Evolutionary conservation across 768 basidiomycete species (phyloP), one percentile per base, ranked within the genome.

Genomic region (Lactarius sp.): DNA sequence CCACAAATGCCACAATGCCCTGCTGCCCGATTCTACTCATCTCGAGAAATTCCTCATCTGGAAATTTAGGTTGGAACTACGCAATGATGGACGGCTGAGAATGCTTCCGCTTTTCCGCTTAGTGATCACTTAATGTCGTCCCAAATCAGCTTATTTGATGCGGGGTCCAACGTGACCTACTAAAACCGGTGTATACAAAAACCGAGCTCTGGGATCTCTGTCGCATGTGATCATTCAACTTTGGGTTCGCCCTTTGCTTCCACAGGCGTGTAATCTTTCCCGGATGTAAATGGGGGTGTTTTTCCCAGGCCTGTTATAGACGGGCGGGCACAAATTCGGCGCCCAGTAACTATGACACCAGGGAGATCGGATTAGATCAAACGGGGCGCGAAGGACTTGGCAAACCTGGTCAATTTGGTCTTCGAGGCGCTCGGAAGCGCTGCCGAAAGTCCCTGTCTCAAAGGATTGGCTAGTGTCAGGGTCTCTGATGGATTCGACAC

Each of bases 1-100:
- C 64, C 59, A 65, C 64, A 60, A 65, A 18, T 41, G 64, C 64
- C 64, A 65, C 64, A 65, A 65, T 22, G 64, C 59, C 46, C 59
- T 54, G 41, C 59, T 52, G 31, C 57, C 57, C 27, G 31, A 41
- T 63, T 47, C 46, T 20, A 47, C 58, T 59, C 52, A 63, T 59
- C 52, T 34, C 27, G 47, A 59, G 6, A 10, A 31, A 41, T 63
- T 47, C 36, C 33, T 57, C 37, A 39, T 27, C 27, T 54, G 58
- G 52, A 49, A 59, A 59, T 33, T 55, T 64, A 64, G 50, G 62
- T 64, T 64, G 27, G 58, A 64, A 64, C 62, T 64, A 59, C 54
- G 61, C 54, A 59, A 34, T 64, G 57, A 64, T 63, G 62, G 52
- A 42, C 47, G 16, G 36, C 31, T 53, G 31, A 22, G 34, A 53